A percentile compares a stretch with the other conserved stretches of the same genome.
Conservation (phyloP, 2,329 filamentous ascomycete genomes). For the Nemania sp. region DNA sequence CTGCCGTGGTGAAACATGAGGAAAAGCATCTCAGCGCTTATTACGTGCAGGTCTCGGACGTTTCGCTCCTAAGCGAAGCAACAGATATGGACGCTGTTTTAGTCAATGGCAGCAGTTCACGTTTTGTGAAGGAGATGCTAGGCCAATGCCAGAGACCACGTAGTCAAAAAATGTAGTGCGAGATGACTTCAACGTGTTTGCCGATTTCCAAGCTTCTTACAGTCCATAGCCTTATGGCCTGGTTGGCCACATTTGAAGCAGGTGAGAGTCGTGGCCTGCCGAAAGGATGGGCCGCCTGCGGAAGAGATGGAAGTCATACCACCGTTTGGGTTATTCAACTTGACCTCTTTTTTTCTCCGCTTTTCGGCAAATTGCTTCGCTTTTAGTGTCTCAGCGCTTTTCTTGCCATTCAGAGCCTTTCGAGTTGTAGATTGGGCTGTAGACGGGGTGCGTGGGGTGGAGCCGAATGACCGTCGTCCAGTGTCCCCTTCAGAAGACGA, state of each 20-base stretch:
- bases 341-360: slow-evolving; percentile 67
- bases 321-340: slow-evolving; percentile 56
- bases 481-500: slow-evolving; percentile 29
- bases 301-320: slow-evolving; percentile 62
- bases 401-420: slow-evolving; percentile 48
- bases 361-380: slow-evolving; percentile 58
- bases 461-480: slow-evolving; percentile 42
- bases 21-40: slow-evolving; percentile 1
- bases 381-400: slow-evolving; percentile 52
- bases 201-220: slow-evolving; percentile 30
- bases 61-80: neutral
- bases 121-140: slow-evolving; percentile 2
- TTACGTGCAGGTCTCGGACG: neutral
- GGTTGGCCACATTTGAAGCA: slow-evolving; percentile 65
- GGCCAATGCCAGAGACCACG: too few relatives aligned
- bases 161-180: slow-evolving; percentile 8
- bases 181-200: slow-evolving; percentile 22
- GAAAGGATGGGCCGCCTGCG: slow-evolving; percentile 42
- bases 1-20: slow-evolving; percentile 3
- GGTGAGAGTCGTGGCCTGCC: slow-evolving; percentile 41
- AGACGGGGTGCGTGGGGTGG: slow-evolving; percentile 45
- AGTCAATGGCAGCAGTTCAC: neutral
- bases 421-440: slow-evolving; percentile 41
- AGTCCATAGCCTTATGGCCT: slow-evolving; percentile 56
- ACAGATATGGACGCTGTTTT: neutral